phyloP scores from a whole-genome alignment of 345 rosid species.

The Gossypium longicalyx region DNA sequence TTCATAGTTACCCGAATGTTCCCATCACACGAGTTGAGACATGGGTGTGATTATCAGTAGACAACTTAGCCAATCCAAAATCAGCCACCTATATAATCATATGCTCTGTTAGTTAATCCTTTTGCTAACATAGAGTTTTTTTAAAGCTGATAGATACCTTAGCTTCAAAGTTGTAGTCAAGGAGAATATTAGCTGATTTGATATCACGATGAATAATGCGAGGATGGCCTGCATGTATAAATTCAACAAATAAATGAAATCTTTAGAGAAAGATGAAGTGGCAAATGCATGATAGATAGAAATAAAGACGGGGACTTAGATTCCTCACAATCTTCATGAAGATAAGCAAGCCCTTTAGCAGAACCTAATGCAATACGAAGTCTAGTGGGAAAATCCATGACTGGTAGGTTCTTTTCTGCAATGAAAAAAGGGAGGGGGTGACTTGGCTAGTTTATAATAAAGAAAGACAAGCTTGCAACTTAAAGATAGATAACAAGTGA shows the following conservation, averaged over 20 bases:
- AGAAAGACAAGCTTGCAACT: neutral
- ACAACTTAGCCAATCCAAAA: slow-evolving; percentile 91
- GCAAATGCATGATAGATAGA: neutral
- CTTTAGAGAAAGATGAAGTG: neutral
- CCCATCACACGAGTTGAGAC: slow-evolving; percentile 99
- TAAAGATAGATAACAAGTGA: neutral
- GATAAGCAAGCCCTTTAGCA: slow-evolving; percentile 95
- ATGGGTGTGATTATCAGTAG: slow-evolving; percentile 78
- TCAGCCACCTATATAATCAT: slow-evolving; percentile 70
- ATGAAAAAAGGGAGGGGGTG: neutral
- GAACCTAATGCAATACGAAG: slow-evolving; percentile 80
- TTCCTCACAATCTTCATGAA: slow-evolving; percentile 92
- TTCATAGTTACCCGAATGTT: slow-evolving; percentile 66
- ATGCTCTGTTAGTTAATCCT: neutral
- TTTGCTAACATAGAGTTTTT: neutral
- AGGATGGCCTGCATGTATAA: slow-evolving; percentile 67
- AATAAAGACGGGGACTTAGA: neutral
- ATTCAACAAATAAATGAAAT: slow-evolving; percentile 8
- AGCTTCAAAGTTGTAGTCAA: slow-evolving; percentile 84
- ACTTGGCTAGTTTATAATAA: neutral
- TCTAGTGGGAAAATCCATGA: slow-evolving; percentile 76
- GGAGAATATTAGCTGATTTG: slow-evolving; percentile 81
- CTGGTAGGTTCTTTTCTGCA: slow-evolving; percentile 60
- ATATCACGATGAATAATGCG: slow-evolving; percentile 89
- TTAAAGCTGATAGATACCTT: slow-evolving; percentile 37